Conservation (phyloP, 73 alveolate species). For the Blepharisma stoltei region DNA sequence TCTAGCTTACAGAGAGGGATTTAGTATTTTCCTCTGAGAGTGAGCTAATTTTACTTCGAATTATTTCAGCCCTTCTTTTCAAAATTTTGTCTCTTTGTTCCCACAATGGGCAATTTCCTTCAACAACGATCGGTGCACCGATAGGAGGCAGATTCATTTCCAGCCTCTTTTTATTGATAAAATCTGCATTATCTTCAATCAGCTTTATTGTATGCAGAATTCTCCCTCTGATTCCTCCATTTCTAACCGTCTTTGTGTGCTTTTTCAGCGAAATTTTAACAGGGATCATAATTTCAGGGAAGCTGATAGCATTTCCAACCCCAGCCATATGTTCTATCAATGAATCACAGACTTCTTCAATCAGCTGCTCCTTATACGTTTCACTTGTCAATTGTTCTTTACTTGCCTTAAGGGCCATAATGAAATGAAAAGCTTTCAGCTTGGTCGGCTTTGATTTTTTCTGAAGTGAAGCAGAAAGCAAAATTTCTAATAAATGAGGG, state of each 20-base stretch:
- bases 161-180: background rate
- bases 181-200: background rate
- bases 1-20: too few species aligned
- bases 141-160: background rate
- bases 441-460: background rate
- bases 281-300: constrained; percentile 11
- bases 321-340: constrained; percentile 17
- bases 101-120: background rate
- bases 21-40: too few species aligned
- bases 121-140: background rate
- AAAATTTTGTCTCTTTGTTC: background rate
- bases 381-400: background rate
- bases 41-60: background rate
- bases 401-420: constrained; percentile 16
- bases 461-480: background rate
- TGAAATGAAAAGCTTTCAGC: constrained; percentile 11
- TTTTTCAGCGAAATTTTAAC: constrained; percentile 6
- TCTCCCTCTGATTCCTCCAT: background rate
- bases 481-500: background rate
- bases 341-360: constrained; percentile 7
- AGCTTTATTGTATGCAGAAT: constrained; percentile 1
- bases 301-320: background rate
- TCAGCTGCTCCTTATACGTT: background rate
- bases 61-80: constrained; percentile 5
- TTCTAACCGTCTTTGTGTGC: background rate